These are phyloP conservation scores for Spinellus fusiger DNA, from an alignment of 192 early-diverging fungal genomes.

Conservation along the genomic window DNA sequence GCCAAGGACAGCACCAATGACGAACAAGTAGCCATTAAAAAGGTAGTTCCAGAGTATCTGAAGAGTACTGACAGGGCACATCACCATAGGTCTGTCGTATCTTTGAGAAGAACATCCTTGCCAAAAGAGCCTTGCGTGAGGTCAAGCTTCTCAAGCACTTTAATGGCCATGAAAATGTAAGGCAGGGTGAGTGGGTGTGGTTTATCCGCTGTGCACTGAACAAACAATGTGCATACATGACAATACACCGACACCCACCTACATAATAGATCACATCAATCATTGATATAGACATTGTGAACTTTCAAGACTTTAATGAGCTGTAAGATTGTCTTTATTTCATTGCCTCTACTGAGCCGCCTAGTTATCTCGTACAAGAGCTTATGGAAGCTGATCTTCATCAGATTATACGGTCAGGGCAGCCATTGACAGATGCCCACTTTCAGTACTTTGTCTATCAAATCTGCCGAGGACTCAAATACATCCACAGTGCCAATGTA, in stretches of 20 bases:
- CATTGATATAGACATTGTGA: constrained; percentile 62
- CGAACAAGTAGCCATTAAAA: constrained; percentile 88
- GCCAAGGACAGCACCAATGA: constrained; percentile 78
- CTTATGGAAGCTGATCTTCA: constrained; percentile 69
- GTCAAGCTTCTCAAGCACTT: constrained; percentile 88
- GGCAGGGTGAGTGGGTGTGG: background rate
- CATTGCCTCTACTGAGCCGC: background rate
- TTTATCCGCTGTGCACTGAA: background rate
- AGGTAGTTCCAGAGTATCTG: constrained; percentile 16
- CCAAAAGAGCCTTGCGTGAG: constrained; percentile 84
- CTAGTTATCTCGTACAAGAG: constrained; percentile 43
- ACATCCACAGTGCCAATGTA: constrained; percentile 63
- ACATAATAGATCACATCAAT: constrained; percentile 36
- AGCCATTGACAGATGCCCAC: constrained; percentile 21
- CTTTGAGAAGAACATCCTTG: constrained; percentile 77
- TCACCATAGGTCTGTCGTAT: constrained; percentile 63
- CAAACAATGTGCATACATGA: background rate
- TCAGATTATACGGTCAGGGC: constrained; percentile 62
- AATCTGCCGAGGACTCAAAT: constrained; percentile 60
- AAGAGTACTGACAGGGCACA: background rate
- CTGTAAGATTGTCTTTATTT: constrained; percentile 13
- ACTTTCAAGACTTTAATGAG: constrained; percentile 44
- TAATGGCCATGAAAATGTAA: constrained; percentile 85
- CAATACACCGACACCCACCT: background rate
- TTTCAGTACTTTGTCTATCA: constrained; percentile 69